These are phyloP conservation scores for Rickenella mellea DNA, from an alignment of 768 basidiomycete species.

Conservation along the genomic window DNA sequence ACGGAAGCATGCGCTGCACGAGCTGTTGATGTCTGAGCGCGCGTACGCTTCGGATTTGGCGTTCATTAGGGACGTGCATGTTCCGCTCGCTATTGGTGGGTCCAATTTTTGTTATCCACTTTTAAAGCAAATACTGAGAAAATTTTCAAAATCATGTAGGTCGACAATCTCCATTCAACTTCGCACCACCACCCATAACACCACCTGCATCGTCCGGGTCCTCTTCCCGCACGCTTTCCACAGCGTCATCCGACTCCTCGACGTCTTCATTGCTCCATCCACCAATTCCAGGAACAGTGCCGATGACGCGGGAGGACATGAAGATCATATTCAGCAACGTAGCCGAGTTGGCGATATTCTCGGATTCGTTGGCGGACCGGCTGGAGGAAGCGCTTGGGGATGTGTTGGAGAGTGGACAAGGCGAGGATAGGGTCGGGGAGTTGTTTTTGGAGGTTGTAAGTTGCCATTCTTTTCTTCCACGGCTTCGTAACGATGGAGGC, in stretches of 20 bases:
- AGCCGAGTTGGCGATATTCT: constrained; percentile 61
- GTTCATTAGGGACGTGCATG: constrained; percentile 67
- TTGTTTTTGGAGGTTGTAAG: constrained; percentile 64
- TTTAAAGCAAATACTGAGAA: constrained; percentile 7
- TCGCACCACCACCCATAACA: constrained; percentile 1
- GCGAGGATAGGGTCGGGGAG: constrained; percentile 62
- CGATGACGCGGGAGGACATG: constrained; percentile 65
- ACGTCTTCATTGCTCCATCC: constrained; percentile 1
- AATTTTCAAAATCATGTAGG: constrained; percentile 16
- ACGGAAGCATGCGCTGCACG: constrained; percentile 67
- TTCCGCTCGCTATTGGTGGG: constrained; percentile 69
- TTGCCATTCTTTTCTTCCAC: constrained; percentile 10
- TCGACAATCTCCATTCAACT: constrained; percentile 27
- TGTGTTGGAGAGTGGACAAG: constrained; percentile 50
- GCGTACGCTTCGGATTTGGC: constrained; percentile 81
- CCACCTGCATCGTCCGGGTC: constrained; percentile 7
- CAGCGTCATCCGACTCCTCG: constrained; percentile 6
- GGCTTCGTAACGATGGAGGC: too few species aligned
- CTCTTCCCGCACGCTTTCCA: constrained; percentile 5
- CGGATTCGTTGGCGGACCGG: constrained; percentile 54
- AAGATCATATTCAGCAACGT: constrained; percentile 73
- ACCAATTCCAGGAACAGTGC: constrained; percentile 12
- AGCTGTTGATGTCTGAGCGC: constrained; percentile 69
- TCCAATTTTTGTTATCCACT: constrained; percentile 8
- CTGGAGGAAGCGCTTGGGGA: constrained; percentile 60